Evolutionary conservation across 768 basidiomycete genomes (phyloP).

Genomic region (Gyrodon lividus): DNA sequence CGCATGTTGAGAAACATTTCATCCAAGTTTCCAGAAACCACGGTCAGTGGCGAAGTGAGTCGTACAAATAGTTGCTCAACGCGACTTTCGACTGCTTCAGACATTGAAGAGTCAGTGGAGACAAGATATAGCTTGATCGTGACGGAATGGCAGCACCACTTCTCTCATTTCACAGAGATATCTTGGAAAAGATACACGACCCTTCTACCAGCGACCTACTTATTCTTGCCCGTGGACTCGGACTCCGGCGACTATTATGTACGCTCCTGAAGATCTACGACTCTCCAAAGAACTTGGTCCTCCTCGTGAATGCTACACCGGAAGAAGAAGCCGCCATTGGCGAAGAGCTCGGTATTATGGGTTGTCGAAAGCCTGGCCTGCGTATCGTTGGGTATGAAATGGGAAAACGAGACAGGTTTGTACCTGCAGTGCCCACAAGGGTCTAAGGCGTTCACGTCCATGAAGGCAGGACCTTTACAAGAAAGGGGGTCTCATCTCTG

Average conservation of each 20-base stretch:
- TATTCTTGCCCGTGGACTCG: conserved; percentile 87
- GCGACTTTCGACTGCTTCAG: not conserved
- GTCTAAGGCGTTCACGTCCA: conserved; percentile 9
- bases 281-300: conserved; percentile 75
- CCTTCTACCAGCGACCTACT: conserved; percentile 71
- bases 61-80: conserved; percentile 2
- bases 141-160: conserved; percentile 32
- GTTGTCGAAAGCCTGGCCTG: conserved; percentile 83
- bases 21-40: too few species aligned
- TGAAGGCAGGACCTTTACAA: conserved; percentile 81
- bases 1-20: too few species aligned
- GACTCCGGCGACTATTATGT: conserved; percentile 79
- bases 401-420: conserved; percentile 73
- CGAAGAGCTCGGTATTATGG: conserved; percentile 90
- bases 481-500: conserved; percentile 83
- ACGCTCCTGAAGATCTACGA: conserved; percentile 92
- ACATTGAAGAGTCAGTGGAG: not conserved
- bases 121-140: not conserved
- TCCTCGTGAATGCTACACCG: conserved; percentile 79
- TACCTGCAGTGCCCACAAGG: conserved; percentile 8
- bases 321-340: conserved; percentile 92
- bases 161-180: conserved; percentile 66
- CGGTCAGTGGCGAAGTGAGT: not conserved
- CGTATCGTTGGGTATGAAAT: conserved; percentile 83
- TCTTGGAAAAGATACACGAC: conserved; percentile 69